Percentiles rank a stretch among this genome's conserved stretches.
Conservation (phyloP, 352 stramenopile genomes). For the Globisporangium nagaii region DNA sequence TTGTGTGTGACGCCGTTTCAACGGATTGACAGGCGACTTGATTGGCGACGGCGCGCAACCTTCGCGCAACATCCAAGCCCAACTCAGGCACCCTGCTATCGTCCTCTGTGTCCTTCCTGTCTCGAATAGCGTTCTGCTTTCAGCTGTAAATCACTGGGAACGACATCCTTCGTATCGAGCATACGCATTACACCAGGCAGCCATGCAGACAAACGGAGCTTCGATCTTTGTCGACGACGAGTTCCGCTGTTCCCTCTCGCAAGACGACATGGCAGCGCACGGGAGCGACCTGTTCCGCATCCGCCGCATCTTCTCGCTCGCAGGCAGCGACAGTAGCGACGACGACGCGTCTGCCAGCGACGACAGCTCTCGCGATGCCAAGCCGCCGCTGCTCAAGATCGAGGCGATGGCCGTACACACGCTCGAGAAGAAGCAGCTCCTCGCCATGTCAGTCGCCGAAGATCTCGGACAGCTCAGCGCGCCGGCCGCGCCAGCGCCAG, state of each 20-base stretch:
- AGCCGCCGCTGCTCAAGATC: slow-evolving; percentile 24
- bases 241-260: not conserved
- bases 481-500: not conserved
- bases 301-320: slow-evolving; percentile 50
- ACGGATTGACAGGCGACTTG: slow-evolving; percentile 3
- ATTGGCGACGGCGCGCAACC: slow-evolving; percentile 10
- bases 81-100: not conserved
- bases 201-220: too few species aligned
- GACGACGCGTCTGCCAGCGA: not conserved
- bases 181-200: too few species aligned
- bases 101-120: not conserved
- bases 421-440: slow-evolving; percentile 66
- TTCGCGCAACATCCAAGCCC: not conserved
- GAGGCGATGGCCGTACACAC: slow-evolving; percentile 63
- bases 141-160: not conserved
- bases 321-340: not conserved
- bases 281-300: slow-evolving; percentile 76
- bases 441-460: slow-evolving; percentile 49
- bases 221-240: not conserved
- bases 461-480: too few species aligned
- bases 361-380: not conserved
- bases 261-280: slow-evolving; percentile 9
- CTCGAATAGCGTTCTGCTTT: not conserved
- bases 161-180: too few species aligned
- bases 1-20: slow-evolving; percentile 1